Base-by-base conservation (phyloP, 1,284 basidiomycete genomes). In the Hemileia vastatrix region DNA sequence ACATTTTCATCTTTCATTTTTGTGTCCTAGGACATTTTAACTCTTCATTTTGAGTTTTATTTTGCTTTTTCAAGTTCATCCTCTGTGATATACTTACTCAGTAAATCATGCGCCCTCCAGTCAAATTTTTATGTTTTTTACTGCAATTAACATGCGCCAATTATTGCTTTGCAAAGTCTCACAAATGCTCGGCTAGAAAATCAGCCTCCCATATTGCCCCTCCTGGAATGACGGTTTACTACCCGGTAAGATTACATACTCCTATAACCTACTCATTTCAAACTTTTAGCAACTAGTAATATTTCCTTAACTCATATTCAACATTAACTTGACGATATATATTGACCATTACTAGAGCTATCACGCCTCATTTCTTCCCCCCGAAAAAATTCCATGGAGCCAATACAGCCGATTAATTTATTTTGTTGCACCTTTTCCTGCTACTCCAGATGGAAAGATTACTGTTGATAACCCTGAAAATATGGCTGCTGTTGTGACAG, bases 401-500 rank as follows among this genome's bases (percentile, higher is more conserved):
- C 43, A 51, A 1, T 61, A 61, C 24, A 61, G 51, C 32, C 58
- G 54, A 11, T 40, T 61, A 15, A 51, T 54, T 54, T 61, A 61
- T 51, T 61, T 61, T 33, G 58, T 61, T 33, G 51, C 51, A 2
- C 45, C 50, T 23, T 54, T 43, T 4, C 48, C 48, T 6, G 27
- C 49, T 48, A 49, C 36, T 23, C 40, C 51, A 3, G 44, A 40
- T 43, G 52, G 47, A 1, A 44, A 45, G 21, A 47, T 61, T 31
- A 54, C 53, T 19, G 40, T 61, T 19, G 58, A 54, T n/a, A 47
- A 61, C 36, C 51, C 53, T 36, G 51, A 61, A 21, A 61, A 61
- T 43, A 32, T 61, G 23, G 54, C 45, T 27, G 51, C 50, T 1
- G 50, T 61, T 2, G 51, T 61, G 19, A 13, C 50, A 5, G 51